Evolutionary conservation across 768 basidiomycete species (phyloP).

Genomic region (Polyporus arcularius): DNA sequence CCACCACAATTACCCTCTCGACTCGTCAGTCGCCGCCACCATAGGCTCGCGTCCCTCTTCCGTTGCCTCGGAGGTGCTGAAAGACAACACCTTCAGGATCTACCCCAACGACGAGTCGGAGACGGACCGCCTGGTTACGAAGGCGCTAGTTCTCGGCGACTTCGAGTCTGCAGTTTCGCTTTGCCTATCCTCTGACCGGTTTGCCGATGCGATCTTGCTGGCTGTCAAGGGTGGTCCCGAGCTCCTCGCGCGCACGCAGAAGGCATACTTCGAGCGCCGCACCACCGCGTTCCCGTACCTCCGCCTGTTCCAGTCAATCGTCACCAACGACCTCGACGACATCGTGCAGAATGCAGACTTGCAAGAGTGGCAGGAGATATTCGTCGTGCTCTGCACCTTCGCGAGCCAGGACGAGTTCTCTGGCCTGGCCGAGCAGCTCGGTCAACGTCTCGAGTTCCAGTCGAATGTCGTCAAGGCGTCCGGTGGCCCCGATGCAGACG

Average conservation of each 20-base stretch:
- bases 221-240: slow-evolving; percentile 90
- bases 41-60: slow-evolving; percentile 90
- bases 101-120: slow-evolving; percentile 87
- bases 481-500: slow-evolving; percentile 43
- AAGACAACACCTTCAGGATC: slow-evolving; percentile 85
- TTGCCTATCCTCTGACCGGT: slow-evolving; percentile 86
- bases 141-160: slow-evolving; percentile 94
- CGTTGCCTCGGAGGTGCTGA: slow-evolving; percentile 69
- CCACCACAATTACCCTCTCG: slow-evolving; percentile 75
- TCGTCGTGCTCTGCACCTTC: slow-evolving; percentile 95
- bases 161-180: slow-evolving; percentile 90
- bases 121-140: slow-evolving; percentile 85
- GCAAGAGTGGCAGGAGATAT: slow-evolving; percentile 94
- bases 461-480: slow-evolving; percentile 59
- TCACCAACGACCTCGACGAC: slow-evolving; percentile 88
- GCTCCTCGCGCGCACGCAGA: slow-evolving; percentile 84
- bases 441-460: slow-evolving; percentile 86
- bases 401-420: slow-evolving; percentile 83
- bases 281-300: slow-evolving; percentile 81
- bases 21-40: slow-evolving; percentile 94
- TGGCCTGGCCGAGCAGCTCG: slow-evolving; percentile 88
- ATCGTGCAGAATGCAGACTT: slow-evolving; percentile 96
- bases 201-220: slow-evolving; percentile 92
- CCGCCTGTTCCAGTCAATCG: slow-evolving; percentile 92
- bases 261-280: slow-evolving; percentile 87